Percentiles rank a stretch among this genome's conserved stretches.
Evolutionary conservation across 192 early-diverging fungal species (phyloP).

Genomic region (Umbelopsis vinacea): DNA sequence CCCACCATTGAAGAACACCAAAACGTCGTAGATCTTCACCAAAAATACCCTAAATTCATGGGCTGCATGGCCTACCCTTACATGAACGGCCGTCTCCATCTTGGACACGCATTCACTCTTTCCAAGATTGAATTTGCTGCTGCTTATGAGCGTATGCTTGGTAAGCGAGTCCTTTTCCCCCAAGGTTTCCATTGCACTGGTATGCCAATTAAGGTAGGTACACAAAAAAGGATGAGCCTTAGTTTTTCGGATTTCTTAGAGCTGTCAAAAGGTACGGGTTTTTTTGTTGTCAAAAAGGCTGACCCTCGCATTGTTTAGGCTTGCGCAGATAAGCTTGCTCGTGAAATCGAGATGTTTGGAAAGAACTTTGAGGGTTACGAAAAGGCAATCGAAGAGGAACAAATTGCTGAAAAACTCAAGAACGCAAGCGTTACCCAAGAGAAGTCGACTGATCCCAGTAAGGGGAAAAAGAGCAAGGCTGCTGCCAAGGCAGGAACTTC

Average conservation of each 20-base stretch:
- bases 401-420: slow-evolving; percentile 43
- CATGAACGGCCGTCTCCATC: slow-evolving; percentile 92
- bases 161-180: slow-evolving; percentile 91
- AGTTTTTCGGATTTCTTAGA: too few relatives aligned
- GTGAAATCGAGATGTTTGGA: slow-evolving; percentile 86
- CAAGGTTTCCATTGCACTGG: slow-evolving; percentile 99
- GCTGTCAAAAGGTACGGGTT: too few relatives aligned
- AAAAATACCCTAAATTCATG: slow-evolving; percentile 86
- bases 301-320: slow-evolving; percentile 51
- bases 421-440: slow-evolving; percentile 43
- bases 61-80: slow-evolving; percentile 97
- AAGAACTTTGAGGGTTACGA: slow-evolving; percentile 63
- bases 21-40: slow-evolving; percentile 53
- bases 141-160: slow-evolving; percentile 92
- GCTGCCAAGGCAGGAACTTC: slow-evolving; percentile 82
- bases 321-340: slow-evolving; percentile 84
- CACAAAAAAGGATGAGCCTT: too few relatives aligned
- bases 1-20: slow-evolving; percentile 70
- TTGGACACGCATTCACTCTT: slow-evolving; percentile 96
- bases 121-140: slow-evolving; percentile 97
- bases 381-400: slow-evolving; percentile 39
- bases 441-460: slow-evolving; percentile 60
- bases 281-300: too few relatives aligned
- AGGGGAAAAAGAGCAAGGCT: slow-evolving; percentile 83
- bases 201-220: slow-evolving; percentile 96